Base-by-base conservation (phyloP, 192 early-diverging fungal genomes). In the Helicostylum pulchrum region DNA sequence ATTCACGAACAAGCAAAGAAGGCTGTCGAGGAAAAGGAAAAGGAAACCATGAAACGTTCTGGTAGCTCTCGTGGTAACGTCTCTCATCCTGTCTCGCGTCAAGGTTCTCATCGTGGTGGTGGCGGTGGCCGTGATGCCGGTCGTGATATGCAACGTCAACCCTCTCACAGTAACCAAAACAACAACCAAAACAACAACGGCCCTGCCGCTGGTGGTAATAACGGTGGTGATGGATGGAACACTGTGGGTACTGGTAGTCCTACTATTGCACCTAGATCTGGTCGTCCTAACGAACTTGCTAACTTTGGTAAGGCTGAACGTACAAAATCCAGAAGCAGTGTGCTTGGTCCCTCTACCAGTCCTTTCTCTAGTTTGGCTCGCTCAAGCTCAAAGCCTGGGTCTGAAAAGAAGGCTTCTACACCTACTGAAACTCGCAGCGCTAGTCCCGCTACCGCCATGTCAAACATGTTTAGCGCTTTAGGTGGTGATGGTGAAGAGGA, bases 301-400 rank as follows among this genome's bases (percentile, higher is more conserved):
- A 78, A 80, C 46, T 94, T 95, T 76, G 93, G 93, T 42, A 82
- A 90, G 54, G 73, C 89, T 1, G 76, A 78, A 44, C 80, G 83
- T 52, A 78, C 79, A 65, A 84, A 86, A 71, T 61, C 72, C 39
- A 64, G 67, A 8, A 26, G 64, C 14, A 14, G 17, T 7, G 81
- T 77, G 39, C 76, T 87, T 43, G 83, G 90, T 61, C 80, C 87
- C 32, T 65, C 50, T 20, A 61, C 34, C 48, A 69, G 67, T 44
- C 72, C 62, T 8, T 68, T 69, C 32, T 56, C 61, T 32, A 64
- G 53, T 32, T 62, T 74, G 53, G 49, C 23, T 14, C 69, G 69
- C 9, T n/a, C 47, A n/a, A 11, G 49, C 7, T 30, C 62, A 42
- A 71, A 71, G 62, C 43, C 43, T 30, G 54, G 34, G 32, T 53